Evolutionary conservation across 176 grass and related monocot genomes (phyloP).

Genomic region (Puya raimondii): DNA sequence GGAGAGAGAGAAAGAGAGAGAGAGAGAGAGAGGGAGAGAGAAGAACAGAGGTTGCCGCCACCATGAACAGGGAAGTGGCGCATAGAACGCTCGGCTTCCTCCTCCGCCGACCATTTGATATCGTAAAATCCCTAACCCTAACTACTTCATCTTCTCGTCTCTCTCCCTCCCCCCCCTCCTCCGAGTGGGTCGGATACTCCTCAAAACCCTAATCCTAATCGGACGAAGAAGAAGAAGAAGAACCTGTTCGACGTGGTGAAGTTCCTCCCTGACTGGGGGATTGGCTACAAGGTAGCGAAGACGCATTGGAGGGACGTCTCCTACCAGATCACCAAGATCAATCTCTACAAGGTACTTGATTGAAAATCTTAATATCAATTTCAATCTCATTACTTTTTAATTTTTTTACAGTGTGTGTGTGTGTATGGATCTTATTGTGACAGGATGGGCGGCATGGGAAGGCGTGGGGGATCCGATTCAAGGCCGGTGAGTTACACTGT

Average conservation of each 20-base stretch:
- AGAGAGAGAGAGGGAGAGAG: too few species aligned
- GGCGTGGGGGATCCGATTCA: slow-evolving; percentile 79
- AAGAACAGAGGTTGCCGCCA: background rate
- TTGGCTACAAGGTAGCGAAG: slow-evolving; percentile 88
- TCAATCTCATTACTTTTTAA: background rate
- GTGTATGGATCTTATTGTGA: background rate
- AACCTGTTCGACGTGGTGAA: slow-evolving; percentile 85
- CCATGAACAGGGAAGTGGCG: background rate
- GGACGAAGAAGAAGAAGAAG: slow-evolving; percentile 72
- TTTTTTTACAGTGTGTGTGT: slow-evolving; percentile 4
- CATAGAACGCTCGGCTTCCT: background rate
- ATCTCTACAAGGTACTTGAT: slow-evolving; percentile 70
- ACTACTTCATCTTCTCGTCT: background rate
- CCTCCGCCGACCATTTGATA: background rate
- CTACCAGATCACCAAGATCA: slow-evolving; percentile 87
- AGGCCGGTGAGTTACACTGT: slow-evolving; percentile 43
- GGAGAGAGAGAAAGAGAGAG: too few species aligned
- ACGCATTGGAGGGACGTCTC: slow-evolving; percentile 83
- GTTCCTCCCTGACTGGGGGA: slow-evolving; percentile 78
- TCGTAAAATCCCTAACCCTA: background rate
- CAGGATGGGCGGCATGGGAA: slow-evolving; percentile 90
- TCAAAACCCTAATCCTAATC: slow-evolving; percentile 32
- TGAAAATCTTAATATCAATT: background rate
- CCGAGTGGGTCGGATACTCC: background rate
- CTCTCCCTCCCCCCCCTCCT: background rate